These are phyloP conservation scores for Polyrhizophydium stewartii DNA, from an alignment of 371 early-diverging fungal species.

Conservation along the genomic window DNA sequence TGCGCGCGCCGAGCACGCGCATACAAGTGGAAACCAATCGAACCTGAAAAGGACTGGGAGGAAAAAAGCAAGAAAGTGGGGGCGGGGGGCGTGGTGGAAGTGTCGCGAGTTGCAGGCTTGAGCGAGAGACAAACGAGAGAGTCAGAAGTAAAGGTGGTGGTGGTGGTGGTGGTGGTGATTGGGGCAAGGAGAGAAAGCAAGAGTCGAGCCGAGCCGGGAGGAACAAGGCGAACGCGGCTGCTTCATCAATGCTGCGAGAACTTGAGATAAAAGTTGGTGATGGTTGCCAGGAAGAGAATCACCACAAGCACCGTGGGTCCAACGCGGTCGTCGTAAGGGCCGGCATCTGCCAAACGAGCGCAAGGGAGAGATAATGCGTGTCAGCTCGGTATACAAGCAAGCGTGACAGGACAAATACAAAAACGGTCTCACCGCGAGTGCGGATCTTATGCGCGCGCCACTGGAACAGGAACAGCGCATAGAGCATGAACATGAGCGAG, in stretches of 20 bases:
- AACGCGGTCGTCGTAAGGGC: slow-evolving; percentile 41
- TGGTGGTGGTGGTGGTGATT: no score
- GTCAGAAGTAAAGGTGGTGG: no score
- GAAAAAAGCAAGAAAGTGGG: no score
- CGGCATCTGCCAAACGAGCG: slow-evolving; percentile 16
- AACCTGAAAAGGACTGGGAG: no score
- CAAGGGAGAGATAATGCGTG: background rate
- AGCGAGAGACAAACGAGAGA: no score
- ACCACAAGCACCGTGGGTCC: slow-evolving; percentile 85
- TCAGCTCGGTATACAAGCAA: no score
- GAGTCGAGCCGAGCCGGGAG: background rate
- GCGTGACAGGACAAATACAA: no score
- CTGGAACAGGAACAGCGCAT: slow-evolving; percentile 86
- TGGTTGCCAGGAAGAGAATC: slow-evolving; percentile 82
- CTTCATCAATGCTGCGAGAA: slow-evolving; percentile 28
- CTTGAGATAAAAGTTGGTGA: slow-evolving; percentile 86
- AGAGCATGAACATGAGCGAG: slow-evolving; percentile 58
- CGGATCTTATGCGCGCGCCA: slow-evolving; percentile 79
- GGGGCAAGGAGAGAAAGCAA: background rate
- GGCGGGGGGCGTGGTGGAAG: no score
- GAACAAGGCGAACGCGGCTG: background rate
- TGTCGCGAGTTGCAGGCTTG: no score
- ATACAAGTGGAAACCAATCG: no score
- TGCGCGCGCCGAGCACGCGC: no score
- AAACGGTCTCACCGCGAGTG: slow-evolving; percentile 21